Conservation (phyloP, 345 rosid genomes). For the Durio zibethinus region DNA sequence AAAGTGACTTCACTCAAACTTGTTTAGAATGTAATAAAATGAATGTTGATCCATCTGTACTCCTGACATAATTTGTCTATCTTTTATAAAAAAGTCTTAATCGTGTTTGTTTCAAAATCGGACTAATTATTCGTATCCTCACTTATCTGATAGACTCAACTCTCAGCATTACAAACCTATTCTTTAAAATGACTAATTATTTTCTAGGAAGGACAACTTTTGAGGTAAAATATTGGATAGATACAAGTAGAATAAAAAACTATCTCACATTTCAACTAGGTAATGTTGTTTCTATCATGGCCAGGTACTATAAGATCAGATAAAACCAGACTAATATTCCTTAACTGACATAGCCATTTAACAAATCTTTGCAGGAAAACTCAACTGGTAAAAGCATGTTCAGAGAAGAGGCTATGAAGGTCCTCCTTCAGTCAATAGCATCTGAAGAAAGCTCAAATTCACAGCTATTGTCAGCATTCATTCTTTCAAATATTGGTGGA, state of each 20-base stretch:
- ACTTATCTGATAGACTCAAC: neutral
- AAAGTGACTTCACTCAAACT: neutral
- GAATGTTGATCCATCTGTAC: neutral
- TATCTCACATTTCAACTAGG: neutral
- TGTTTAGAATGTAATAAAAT: neutral
- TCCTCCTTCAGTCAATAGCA: slow-evolving; percentile 51
- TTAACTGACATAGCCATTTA: neutral
- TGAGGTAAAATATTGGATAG: neutral
- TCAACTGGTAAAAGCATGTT: slow-evolving; percentile 40
- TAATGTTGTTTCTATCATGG: neutral
- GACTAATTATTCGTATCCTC: neutral
- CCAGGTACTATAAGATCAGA: neutral
- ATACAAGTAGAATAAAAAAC: too few relatives aligned
- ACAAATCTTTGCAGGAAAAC: slow-evolving; percentile 48
- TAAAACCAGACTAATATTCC: neutral
- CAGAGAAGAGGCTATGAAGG: slow-evolving; percentile 49
- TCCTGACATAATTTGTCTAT: neutral
- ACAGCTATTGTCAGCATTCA: slow-evolving; percentile 54
- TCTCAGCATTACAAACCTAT: neutral
- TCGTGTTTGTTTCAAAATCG: neutral
- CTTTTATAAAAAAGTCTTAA: neutral
- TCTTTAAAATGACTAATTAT: neutral
- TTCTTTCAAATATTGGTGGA: slow-evolving; percentile 82
- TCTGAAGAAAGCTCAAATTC: slow-evolving; percentile 40
- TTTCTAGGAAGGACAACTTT: neutral